phyloP scores from a whole-genome alignment of 371 early-diverging fungal genomes.

The Gilbertella persicaria region DNA sequence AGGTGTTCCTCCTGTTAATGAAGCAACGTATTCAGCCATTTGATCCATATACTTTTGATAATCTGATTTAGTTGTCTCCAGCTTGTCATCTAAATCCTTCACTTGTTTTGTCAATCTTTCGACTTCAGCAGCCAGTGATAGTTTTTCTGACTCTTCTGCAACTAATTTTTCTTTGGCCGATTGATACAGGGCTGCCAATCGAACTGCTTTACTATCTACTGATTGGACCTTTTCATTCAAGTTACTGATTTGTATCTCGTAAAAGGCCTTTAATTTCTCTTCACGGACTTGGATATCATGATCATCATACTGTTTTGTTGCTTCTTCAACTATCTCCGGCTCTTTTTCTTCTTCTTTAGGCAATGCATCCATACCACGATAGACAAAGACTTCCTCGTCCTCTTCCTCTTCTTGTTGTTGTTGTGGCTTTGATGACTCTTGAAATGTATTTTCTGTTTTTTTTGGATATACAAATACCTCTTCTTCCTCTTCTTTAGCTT shows the following conservation, averaged over 20 bases:
- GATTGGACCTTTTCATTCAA: slow-evolving; percentile 45
- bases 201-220: slow-evolving; percentile 42
- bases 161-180: slow-evolving; percentile 29
- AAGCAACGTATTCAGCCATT: slow-evolving; percentile 40
- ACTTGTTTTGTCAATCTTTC: slow-evolving; percentile 34
- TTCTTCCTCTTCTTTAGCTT: slow-evolving; percentile 7
- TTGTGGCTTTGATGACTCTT: slow-evolving; percentile 5
- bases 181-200: slow-evolving; percentile 35
- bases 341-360: slow-evolving; percentile 4
- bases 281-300: slow-evolving; percentile 13
- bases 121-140: slow-evolving; percentile 24
- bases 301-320: slow-evolving; percentile 2
- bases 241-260: slow-evolving; percentile 30
- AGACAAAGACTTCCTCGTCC: slow-evolving; percentile 44
- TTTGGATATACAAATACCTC: slow-evolving; percentile 44
- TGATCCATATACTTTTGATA: slow-evolving; percentile 40
- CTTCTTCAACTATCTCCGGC: not conserved
- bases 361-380: slow-evolving; percentile 40
- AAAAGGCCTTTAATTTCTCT: slow-evolving; percentile 28
- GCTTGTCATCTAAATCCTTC: slow-evolving; percentile 28
- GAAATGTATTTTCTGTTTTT: not conserved
- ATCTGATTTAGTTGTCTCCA: slow-evolving; percentile 40
- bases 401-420: slow-evolving; percentile 39
- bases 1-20: too few relatives aligned
- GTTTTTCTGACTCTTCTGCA: slow-evolving; percentile 27